Evolutionary conservation across 805 yeast genomes (phyloP), one percentile per base, ranked within the genome.

Genomic region (Candida yuanshanica): DNA sequence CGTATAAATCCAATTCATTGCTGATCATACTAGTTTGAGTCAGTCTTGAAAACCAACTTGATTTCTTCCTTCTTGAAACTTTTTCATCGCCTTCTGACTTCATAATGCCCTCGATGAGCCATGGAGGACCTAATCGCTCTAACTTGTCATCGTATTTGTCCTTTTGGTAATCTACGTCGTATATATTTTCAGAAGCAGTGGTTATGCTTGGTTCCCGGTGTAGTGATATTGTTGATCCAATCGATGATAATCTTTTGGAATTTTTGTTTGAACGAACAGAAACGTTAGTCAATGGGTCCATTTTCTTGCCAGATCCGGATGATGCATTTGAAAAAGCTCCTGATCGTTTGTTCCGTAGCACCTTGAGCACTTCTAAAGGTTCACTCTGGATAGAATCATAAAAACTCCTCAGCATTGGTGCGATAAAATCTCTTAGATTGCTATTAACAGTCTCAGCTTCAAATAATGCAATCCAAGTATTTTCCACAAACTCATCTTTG

Each of bases 121-220:
- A 83, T 1, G 93, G 91, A 1, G 90, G 79, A 2, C 91, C 91
- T 39, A 72, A 71, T 35, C 78, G 65, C 52, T 81, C 89, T 43
- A 82, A 64, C 29, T 74, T 75, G 48, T 75, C 68, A 58, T 82
- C 88, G 43, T 69, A 72, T 24, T 70, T 70, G 48, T 72, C 72
- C 49, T 64, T 69, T 20, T 48, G 41, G 22, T 52, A 57, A 21
- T 55, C 51, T 16, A 56, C 52, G 13, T 50, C 47, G 29, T 66
- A 74, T 26, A 47, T 48, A 13, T 26, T n/a, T 9, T 48, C 53
- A 4, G 36, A 23, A 13, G 48, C 37, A 7, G 47, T 35, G 18
- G 44, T 31, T 10, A 44, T 36, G 2, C 43, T 20, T 1, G 27
- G 20, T 7, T 35, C 41, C 8, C 42, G 36, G 12, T 41, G 33